A percentile compares a stretch with the other conserved stretches of the same genome.
phyloP scores from a whole-genome alignment of 257 asterid species.

The Ligustrum vulgare region DNA sequence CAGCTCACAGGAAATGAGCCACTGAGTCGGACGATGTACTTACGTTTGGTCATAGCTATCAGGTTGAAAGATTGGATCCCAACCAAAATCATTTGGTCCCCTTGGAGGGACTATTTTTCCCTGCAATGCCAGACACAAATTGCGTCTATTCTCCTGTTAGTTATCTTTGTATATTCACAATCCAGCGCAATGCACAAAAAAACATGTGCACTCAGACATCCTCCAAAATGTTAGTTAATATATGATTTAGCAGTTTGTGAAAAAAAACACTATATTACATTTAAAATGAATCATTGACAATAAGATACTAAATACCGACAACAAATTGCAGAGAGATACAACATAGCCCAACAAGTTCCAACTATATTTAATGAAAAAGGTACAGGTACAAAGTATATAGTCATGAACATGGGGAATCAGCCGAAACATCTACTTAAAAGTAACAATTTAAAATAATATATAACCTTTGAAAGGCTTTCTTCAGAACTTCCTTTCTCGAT shows the following conservation, averaged over 20 bases:
- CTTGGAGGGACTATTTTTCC: slow-evolving; percentile 88
- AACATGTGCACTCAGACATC: slow-evolving; percentile 7
- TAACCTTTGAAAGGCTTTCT: not conserved
- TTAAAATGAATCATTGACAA: not conserved
- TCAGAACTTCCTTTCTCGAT: not conserved
- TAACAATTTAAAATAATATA: not conserved
- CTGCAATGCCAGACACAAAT: slow-evolving; percentile 43
- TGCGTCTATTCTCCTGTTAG: slow-evolving; percentile 21
- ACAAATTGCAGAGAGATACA: not conserved
- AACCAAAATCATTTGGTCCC: slow-evolving; percentile 93
- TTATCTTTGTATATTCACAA: slow-evolving; percentile 11
- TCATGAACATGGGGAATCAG: not conserved
- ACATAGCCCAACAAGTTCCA: not conserved
- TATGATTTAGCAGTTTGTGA: not conserved
- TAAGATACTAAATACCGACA: not conserved
- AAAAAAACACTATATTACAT: not conserved
- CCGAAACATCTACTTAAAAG: not conserved
- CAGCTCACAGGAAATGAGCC: not conserved
- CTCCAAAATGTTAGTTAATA: slow-evolving; percentile 1
- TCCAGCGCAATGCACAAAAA: slow-evolving; percentile 12
- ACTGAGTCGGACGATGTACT: slow-evolving; percentile 15
- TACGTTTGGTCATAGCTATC: slow-evolving; percentile 87
- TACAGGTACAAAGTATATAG: no score
- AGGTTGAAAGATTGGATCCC: slow-evolving; percentile 96
- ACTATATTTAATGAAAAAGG: not conserved